phyloP scores from a whole-genome alignment of 139 green algal species.

The Yamagishiella unicocca region DNA sequence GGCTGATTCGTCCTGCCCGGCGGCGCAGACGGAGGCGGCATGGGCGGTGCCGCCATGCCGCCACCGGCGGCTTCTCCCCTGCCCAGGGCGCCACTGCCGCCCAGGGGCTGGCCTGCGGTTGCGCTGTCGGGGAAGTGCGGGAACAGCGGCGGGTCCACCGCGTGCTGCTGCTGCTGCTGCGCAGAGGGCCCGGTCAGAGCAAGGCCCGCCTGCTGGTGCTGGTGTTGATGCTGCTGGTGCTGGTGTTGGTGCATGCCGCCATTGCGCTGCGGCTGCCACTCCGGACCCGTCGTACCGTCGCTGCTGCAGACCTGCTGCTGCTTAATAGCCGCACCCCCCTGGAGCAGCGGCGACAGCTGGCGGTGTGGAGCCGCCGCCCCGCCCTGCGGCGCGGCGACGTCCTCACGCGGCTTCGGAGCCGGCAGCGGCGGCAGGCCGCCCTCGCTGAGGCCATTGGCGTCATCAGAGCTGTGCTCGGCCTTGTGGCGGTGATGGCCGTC shows the following conservation, averaged over 20 bases:
- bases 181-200: too few species aligned
- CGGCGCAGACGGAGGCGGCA: too few species aligned
- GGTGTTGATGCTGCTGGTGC: neutral
- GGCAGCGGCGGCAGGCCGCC: neutral
- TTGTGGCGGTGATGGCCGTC: neutral
- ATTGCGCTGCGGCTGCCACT: neutral
- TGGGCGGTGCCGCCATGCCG: too few species aligned
- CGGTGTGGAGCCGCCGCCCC: neutral
- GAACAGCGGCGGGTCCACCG: neutral
- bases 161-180: too few species aligned
- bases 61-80: neutral
- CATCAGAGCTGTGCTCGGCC: neutral
- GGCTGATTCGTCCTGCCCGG: too few species aligned
- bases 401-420: neutral
- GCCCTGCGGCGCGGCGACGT: neutral
- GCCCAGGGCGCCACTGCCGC: neutral
- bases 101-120: neutral
- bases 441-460: neutral
- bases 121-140: neutral
- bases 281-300: neutral
- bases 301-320: conserved; percentile 31
- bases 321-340: neutral
- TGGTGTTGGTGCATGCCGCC: neutral
- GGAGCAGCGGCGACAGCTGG: neutral
- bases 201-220: too few species aligned